phyloP scores from a whole-genome alignment of 305 asterid genomes.

The Nicotiana rustica region DNA sequence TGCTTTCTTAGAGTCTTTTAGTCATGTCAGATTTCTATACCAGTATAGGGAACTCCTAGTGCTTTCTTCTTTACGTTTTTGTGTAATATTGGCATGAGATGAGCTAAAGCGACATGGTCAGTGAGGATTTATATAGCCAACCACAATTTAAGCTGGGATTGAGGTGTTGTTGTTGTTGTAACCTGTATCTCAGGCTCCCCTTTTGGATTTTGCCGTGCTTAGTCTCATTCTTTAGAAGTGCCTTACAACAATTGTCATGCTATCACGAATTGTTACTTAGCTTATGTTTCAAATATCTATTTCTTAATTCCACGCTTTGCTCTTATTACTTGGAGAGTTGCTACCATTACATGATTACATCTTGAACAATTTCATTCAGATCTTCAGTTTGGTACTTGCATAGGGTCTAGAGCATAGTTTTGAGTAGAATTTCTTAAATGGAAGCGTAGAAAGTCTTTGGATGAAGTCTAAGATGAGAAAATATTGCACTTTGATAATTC shows the following conservation, averaged over 20 bases:
- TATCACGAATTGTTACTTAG: neutral
- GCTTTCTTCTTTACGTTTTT: neutral
- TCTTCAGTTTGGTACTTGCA: neutral
- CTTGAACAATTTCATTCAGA: neutral
- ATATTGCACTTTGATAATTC: neutral
- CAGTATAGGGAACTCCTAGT: neutral
- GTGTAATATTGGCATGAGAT: neutral
- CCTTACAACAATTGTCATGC: neutral
- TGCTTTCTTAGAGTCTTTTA: neutral
- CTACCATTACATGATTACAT: neutral
- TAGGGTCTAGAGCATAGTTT: neutral
- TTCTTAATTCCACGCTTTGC: neutral
- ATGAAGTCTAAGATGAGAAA: neutral
- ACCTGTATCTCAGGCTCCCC: neutral
- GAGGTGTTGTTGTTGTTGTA: neutral
- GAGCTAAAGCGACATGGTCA: neutral
- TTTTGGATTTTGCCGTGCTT: neutral
- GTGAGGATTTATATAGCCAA: neutral
- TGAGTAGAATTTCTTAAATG: neutral
- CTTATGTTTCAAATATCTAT: neutral
- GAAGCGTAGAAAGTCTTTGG: neutral
- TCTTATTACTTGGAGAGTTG: neutral
- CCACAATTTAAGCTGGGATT: neutral
- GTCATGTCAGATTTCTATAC: neutral
- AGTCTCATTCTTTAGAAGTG: conserved; percentile 1